Conservation (phyloP, 176 grass and related monocot species). For the Panicum miliaceum region DNA sequence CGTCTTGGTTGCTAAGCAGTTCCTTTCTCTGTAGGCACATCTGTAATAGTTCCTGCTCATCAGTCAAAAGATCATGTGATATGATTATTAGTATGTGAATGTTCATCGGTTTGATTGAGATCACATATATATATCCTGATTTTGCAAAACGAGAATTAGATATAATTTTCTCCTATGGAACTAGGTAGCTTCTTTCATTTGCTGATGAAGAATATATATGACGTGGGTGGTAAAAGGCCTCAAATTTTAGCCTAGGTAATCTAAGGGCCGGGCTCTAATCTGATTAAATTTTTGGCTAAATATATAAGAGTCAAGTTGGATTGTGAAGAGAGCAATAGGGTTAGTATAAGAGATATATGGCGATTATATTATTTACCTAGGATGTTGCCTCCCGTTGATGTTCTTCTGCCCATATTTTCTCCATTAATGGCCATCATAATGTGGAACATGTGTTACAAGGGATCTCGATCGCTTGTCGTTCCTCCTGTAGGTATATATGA, state of each 20-base stretch:
- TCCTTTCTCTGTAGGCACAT: conserved; percentile 25
- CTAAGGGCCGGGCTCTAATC: no score
- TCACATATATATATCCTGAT: not conserved
- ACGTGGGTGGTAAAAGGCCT: no score
- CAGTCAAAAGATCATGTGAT: not conserved
- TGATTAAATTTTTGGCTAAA: no score
- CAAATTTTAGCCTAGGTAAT: no score
- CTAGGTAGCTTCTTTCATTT: no score
- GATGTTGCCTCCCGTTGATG: conserved; percentile 44
- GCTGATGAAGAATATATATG: no score
- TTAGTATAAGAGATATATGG: not conserved
- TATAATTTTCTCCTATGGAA: no score
- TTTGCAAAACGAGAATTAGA: no score
- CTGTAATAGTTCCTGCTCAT: conserved; percentile 43
- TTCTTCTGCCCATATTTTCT: conserved; percentile 64
- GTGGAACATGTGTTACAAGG: conserved; percentile 30
- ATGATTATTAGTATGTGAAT: not conserved
- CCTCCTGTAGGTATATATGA: not conserved
- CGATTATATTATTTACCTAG: conserved; percentile 33
- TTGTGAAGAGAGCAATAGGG: no score
- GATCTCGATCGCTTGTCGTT: not conserved
- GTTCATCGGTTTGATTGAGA: not conserved
- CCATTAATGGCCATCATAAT: conserved; percentile 55
- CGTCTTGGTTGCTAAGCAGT: conserved; percentile 39
- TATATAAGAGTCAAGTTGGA: no score